Evolutionary conservation across 129 eudicot species (phyloP).

Genomic region (Flaveria robusta): DNA sequence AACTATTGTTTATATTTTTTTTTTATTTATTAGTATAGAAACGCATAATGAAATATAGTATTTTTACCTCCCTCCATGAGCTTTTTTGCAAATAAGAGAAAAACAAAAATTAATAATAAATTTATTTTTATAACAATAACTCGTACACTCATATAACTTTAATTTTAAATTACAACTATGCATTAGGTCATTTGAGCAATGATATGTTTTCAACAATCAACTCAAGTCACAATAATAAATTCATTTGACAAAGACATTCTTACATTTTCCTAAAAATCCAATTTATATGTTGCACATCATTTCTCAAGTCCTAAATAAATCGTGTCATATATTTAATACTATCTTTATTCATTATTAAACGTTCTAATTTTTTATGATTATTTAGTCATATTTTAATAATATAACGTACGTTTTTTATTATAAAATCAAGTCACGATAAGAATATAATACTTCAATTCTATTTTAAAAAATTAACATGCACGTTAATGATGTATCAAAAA

Average conservation of each 20-base stretch:
- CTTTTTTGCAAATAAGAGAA: background rate
- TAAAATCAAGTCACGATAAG: background rate
- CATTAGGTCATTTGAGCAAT: too few species aligned
- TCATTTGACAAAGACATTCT: too few species aligned
- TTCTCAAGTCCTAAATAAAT: background rate
- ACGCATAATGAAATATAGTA: background rate
- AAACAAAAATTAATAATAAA: background rate
- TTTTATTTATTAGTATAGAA: too few species aligned
- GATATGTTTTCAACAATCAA: too few species aligned
- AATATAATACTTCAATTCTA: background rate
- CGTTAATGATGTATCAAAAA: background rate
- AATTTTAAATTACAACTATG: too few species aligned
- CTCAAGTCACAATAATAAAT: too few species aligned
- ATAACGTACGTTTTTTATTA: background rate
- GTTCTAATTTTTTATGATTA: background rate
- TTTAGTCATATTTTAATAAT: background rate
- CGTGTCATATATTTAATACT: conserved; percentile 1
- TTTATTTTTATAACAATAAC: too few species aligned
- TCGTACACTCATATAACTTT: too few species aligned
- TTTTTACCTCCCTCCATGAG: background rate
- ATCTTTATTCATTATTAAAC: background rate
- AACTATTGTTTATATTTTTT: too few species aligned
- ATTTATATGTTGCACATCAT: background rate
- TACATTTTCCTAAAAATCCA: background rate
- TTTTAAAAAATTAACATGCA: conserved; percentile 1